Evolutionary conservation across 2,329 filamentous ascomycete species (phyloP).

Genomic region (Neonectria sp.): DNA sequence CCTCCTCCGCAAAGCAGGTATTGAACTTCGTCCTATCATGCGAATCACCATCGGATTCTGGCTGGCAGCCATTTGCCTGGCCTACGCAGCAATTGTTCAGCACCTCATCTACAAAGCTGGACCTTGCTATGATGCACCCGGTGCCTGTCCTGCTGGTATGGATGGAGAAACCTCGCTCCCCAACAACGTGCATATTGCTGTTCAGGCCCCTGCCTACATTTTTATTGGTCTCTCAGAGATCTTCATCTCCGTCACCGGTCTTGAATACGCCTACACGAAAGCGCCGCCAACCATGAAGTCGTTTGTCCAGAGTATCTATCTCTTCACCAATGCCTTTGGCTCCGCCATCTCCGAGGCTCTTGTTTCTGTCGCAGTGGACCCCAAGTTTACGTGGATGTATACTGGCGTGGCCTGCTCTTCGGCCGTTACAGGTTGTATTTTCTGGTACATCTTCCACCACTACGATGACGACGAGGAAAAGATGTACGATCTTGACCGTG

Average conservation of each 20-base stretch:
- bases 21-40: slow-evolving; percentile 75
- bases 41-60: slow-evolving; percentile 77
- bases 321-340: slow-evolving; percentile 72
- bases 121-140: slow-evolving; percentile 64
- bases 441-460: slow-evolving; percentile 62
- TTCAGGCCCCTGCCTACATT: slow-evolving; percentile 69
- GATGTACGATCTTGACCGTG: slow-evolving; percentile 57
- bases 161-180: slow-evolving; percentile 52
- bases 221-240: slow-evolving; percentile 73
- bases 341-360: slow-evolving; percentile 74
- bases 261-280: slow-evolving; percentile 83
- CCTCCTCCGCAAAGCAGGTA: slow-evolving; percentile 67
- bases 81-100: slow-evolving; percentile 73
- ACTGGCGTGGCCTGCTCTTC: slow-evolving; percentile 67
- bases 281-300: slow-evolving; percentile 79
- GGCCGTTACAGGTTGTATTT: slow-evolving; percentile 64
- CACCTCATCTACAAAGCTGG: slow-evolving; percentile 70
- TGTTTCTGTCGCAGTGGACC: slow-evolving; percentile 72
- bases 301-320: slow-evolving; percentile 71
- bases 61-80: slow-evolving; percentile 67
- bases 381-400: slow-evolving; percentile 78
- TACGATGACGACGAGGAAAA: slow-evolving; percentile 56
- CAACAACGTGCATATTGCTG: slow-evolving; percentile 67
- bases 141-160: slow-evolving; percentile 54
- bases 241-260: slow-evolving; percentile 76